phyloP scores from a whole-genome alignment of 345 rosid genomes.

The Durio zibethinus region DNA sequence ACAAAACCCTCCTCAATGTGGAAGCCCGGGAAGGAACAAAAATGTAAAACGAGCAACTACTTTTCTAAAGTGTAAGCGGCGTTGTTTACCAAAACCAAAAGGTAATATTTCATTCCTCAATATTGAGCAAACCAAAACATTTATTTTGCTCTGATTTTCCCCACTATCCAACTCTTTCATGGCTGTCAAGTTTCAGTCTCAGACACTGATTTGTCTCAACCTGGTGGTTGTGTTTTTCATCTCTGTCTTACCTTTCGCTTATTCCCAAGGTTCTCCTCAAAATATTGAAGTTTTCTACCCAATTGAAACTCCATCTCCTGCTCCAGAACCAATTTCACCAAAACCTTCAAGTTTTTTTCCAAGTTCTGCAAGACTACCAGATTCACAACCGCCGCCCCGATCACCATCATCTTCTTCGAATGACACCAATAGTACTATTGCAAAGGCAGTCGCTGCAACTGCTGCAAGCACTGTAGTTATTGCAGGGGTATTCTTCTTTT shows the following conservation, averaged over 20 bases:
- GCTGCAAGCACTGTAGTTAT: slow-evolving; percentile 55
- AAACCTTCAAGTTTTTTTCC: background rate
- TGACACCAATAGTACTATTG: slow-evolving; percentile 23
- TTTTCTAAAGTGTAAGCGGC: slow-evolving; percentile 29
- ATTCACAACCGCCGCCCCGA: background rate
- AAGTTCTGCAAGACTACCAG: background rate
- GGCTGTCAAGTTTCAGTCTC: slow-evolving; percentile 34
- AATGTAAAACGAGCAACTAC: slow-evolving; percentile 28
- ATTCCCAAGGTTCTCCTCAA: slow-evolving; percentile 44
- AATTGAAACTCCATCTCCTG: slow-evolving; percentile 8
- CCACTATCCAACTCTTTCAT: slow-evolving; percentile 26
- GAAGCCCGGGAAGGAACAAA: slow-evolving; percentile 15
- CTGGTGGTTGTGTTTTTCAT: slow-evolving; percentile 9
- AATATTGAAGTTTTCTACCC: slow-evolving; percentile 71
- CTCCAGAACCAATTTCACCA: slow-evolving; percentile 15
- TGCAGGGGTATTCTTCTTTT: slow-evolving; percentile 49
- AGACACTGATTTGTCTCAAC: slow-evolving; percentile 21
- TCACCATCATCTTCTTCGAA: slow-evolving; percentile 25
- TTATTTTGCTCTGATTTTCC: slow-evolving; percentile 6
- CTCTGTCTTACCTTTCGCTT: slow-evolving; percentile 17
- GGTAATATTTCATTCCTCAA: background rate
- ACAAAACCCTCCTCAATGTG: too few relatives aligned
- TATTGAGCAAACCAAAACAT: background rate
- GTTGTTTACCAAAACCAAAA: slow-evolving; percentile 22
- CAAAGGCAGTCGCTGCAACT: slow-evolving; percentile 56